phyloP scores from a whole-genome alignment of 495 filamentous ascomycete genomes.

The Cladorrhinum samala region DNA sequence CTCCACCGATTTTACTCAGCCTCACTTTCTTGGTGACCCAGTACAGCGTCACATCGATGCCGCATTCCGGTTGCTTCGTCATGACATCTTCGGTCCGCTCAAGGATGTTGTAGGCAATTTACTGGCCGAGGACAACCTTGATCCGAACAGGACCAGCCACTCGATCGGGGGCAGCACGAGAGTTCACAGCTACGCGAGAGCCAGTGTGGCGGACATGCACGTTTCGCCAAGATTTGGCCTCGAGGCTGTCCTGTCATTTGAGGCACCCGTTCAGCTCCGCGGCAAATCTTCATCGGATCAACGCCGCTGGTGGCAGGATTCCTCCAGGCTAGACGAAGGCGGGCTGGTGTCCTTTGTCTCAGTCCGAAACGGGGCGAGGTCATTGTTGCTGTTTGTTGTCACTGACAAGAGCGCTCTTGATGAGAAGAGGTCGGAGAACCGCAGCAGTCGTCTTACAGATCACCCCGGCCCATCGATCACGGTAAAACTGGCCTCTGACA shows the following conservation, averaged over 20 bases:
- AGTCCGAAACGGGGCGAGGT: conserved; percentile 19
- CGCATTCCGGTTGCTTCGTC: conserved; percentile 62
- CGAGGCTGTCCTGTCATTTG: conserved; percentile 47
- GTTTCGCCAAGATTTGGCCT: conserved; percentile 42
- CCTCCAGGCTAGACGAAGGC: conserved; percentile 49
- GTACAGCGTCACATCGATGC: conserved; percentile 58
- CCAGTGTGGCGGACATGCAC: conserved; percentile 24
- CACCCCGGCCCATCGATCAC: background rate
- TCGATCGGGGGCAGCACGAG: conserved; percentile 13
- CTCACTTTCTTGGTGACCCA: conserved; percentile 44
- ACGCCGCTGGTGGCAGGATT: conserved; percentile 54
- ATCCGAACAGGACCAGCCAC: background rate
- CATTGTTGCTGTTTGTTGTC: conserved; percentile 50
- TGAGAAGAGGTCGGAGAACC: background rate
- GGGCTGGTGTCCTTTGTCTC: conserved; percentile 54
- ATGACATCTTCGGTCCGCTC: conserved; percentile 58
- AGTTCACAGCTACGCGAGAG: conserved; percentile 36
- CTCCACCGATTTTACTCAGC: conserved; percentile 38
- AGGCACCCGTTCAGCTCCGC: conserved; percentile 37
- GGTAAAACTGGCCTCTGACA: conserved; percentile 1
- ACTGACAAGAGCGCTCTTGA: conserved; percentile 25
- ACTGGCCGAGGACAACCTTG: conserved; percentile 18
- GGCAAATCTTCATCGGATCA: conserved; percentile 30
- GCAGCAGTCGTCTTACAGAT: conserved; percentile 11
- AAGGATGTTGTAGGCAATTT: conserved; percentile 48